Evolutionary conservation across 192 early-diverging fungal species (phyloP), one percentile per base, ranked within the genome.

Genomic region (Coemansia sp.): DNA sequence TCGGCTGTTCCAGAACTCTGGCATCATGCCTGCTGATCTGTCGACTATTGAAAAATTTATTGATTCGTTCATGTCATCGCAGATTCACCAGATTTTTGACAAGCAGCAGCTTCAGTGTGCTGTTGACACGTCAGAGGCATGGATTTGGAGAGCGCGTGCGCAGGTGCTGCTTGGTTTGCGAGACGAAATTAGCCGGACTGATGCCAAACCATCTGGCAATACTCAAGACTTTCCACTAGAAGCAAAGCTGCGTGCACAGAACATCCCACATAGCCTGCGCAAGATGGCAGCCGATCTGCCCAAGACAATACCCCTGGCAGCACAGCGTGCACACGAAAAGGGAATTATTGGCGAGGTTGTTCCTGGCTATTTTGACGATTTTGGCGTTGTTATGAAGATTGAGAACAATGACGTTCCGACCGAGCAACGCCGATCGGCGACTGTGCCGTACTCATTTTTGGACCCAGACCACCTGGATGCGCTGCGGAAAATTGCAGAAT

Each of bases 111-210:
- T 72, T 10, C 79, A 79, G 63, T 60, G 53, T 15, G 66, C 64
- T 17, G 60, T 88, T 6, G 72, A 81, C 58, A 56, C 47, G 2
- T 67, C 85, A 8, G 87, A 88, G 68, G 87, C 85, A 12, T 88
- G 87, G 87, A 70, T 81, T 48, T 88, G 87, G 87, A 63, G 87
- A 21, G 81, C 84, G 7, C 67, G 78, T 1, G 84, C 85, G 6
- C 87, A 88, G 63, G 70, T 76, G 1, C 74, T 88, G n/a, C 62
- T 86, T 47, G 74, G 77, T 12, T 58, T 86, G 58, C 77, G 72
- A 14, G 69, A 67, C 27, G 74, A 84, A 51, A 72, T 82, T 14
- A 4, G 8, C 24, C 8, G n/a, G 19, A 25, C 37, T 21, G 70
- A 61, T 5, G 58, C 68, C 7, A 65, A 79, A 14, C 32, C 63